Evolutionary conservation across 75 land plant genomes (phyloP).

Genomic region (Pinus taeda): DNA sequence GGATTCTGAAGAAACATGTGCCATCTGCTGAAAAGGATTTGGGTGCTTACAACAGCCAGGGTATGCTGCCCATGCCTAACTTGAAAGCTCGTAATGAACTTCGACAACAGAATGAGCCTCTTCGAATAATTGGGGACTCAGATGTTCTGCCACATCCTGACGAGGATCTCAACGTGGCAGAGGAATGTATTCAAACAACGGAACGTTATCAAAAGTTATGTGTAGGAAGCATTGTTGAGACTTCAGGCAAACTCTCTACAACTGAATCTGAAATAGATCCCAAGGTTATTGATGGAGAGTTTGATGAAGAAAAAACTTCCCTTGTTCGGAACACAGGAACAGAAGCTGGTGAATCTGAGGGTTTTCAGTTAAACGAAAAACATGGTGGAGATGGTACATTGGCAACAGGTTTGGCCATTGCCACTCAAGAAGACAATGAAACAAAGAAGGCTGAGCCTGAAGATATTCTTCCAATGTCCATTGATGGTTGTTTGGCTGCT

Average conservation of each 20-base stretch:
- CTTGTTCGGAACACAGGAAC: conserved; percentile 5
- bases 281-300: background rate
- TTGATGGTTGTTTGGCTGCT: conserved; percentile 42
- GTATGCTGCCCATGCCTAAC: background rate
- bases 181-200: background rate
- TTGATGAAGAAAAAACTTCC: conserved; percentile 11
- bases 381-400: conserved; percentile 10
- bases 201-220: conserved; percentile 3
- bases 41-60: background rate
- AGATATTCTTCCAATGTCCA: conserved; percentile 21
- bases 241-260: background rate
- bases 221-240: background rate
- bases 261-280: background rate
- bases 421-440: conserved; percentile 28
- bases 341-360: background rate
- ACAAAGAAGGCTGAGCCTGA: conserved; percentile 47
- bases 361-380: conserved; percentile 19
- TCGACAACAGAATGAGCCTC: background rate
- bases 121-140: conserved; percentile 15
- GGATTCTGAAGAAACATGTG: background rate
- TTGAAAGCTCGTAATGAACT: background rate
- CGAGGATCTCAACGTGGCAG: conserved; percentile 18
- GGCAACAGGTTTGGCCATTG: conserved; percentile 9
- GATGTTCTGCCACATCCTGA: conserved; percentile 48
- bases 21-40: background rate